phyloP scores from a whole-genome alignment of 2,329 filamentous ascomycete genomes.

The Myotisia sp. region DNA sequence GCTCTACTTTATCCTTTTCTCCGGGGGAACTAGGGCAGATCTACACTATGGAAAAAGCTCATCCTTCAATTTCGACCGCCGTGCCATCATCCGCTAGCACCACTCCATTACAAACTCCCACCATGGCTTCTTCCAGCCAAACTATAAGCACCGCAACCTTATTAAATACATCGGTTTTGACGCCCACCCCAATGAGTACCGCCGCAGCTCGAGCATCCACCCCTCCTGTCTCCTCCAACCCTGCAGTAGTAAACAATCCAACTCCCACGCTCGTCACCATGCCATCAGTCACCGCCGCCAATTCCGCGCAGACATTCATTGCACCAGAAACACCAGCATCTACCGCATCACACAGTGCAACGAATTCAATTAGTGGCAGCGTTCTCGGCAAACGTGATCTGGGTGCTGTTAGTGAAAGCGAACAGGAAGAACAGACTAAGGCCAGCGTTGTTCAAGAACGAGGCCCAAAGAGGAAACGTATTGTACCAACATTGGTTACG shows the following conservation, averaged over 20 bases:
- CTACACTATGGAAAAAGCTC: constrained; percentile 44
- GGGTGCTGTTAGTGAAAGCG: constrained; percentile 28
- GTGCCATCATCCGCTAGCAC: constrained; percentile 44
- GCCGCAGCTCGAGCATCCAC: constrained; percentile 39
- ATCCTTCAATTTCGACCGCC: constrained; percentile 20
- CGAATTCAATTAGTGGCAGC: constrained; percentile 39
- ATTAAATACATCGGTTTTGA: constrained; percentile 45
- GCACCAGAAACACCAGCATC: constrained; percentile 69
- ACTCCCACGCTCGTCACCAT: constrained; percentile 64
- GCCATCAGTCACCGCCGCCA: constrained; percentile 60
- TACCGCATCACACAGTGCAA: constrained; percentile 38
- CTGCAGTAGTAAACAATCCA: constrained; percentile 50
- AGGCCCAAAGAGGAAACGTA: constrained; percentile 12
- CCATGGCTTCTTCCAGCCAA: constrained; percentile 28
- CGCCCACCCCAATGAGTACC: constrained; percentile 37
- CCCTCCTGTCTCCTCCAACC: background rate
- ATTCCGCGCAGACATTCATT: constrained; percentile 45
- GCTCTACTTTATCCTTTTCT: constrained; percentile 74
- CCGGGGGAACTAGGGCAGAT: constrained; percentile 71
- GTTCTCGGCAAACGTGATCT: constrained; percentile 40
- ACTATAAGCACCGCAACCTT: constrained; percentile 42
- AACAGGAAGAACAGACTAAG: constrained; percentile 26
- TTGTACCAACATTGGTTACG: constrained; percentile 13
- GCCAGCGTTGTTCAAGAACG: constrained; percentile 2
- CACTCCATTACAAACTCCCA: constrained; percentile 58